These are phyloP conservation scores for Tulasnella sp. DNA, from an alignment of 768 basidiomycete genomes.

Conservation along the genomic window DNA sequence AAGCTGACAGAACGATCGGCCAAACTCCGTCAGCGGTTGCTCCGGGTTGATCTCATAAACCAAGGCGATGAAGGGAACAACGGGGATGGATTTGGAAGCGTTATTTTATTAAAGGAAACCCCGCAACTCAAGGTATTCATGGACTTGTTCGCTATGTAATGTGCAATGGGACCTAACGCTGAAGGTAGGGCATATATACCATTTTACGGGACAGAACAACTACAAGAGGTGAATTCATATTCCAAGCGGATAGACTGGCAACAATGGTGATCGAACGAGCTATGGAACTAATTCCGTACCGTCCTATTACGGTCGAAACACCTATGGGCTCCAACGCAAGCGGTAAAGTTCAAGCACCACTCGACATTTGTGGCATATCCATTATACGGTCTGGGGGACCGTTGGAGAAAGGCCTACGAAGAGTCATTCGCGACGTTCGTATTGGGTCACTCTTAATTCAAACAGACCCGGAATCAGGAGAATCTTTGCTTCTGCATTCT, in stretches of 20 bases:
- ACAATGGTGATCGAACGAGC: slow-evolving; percentile 77
- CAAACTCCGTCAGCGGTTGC: slow-evolving; percentile 61
- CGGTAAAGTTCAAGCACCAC: slow-evolving; percentile 51
- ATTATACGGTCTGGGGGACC: slow-evolving; percentile 87
- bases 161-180: not conserved
- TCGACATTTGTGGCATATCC: slow-evolving; percentile 75
- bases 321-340: slow-evolving; percentile 43
- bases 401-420: slow-evolving; percentile 77
- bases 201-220: slow-evolving; percentile 64
- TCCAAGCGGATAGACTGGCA: slow-evolving; percentile 78
- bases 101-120: slow-evolving; percentile 62
- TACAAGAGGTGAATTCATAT: slow-evolving; percentile 74
- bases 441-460: slow-evolving; percentile 87
- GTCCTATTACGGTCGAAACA: slow-evolving; percentile 46
- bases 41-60: slow-evolving; percentile 28
- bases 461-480: slow-evolving; percentile 69
- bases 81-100: slow-evolving; percentile 26
- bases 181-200: slow-evolving; percentile 71
- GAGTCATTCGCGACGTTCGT: slow-evolving; percentile 74
- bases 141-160: not conserved
- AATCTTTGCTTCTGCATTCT: slow-evolving; percentile 73
- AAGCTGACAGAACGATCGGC: slow-evolving; percentile 70
- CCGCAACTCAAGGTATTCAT: slow-evolving; percentile 58
- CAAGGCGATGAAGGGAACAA: slow-evolving; percentile 19
- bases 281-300: slow-evolving; percentile 67